Evolutionary conservation across 2,329 filamentous ascomycete genomes (phyloP).

Genomic region (Arthrobotrys sphaeroides): DNA sequence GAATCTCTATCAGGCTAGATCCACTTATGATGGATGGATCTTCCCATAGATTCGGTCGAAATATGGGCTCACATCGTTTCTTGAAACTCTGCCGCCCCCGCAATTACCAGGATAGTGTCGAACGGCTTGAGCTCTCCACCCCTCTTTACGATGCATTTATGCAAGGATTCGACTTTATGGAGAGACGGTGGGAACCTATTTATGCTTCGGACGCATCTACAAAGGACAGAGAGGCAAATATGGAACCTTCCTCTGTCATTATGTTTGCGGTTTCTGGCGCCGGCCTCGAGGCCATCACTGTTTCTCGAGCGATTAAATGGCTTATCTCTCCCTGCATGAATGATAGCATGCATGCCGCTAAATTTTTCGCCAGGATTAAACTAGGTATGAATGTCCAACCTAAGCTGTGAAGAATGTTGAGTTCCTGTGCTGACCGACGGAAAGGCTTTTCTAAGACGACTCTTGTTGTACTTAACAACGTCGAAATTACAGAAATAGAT

Average conservation of each 20-base stretch:
- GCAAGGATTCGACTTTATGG: not conserved
- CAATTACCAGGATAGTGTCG: not conserved
- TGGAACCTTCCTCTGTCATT: not conserved
- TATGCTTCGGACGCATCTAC: not conserved
- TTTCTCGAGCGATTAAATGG: not conserved
- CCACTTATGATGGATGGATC: not conserved
- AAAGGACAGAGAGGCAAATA: not conserved
- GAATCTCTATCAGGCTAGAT: not conserved
- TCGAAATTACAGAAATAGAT: not conserved
- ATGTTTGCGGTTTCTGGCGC: not conserved
- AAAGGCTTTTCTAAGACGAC: not conserved
- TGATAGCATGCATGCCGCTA: not conserved
- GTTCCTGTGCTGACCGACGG: no score
- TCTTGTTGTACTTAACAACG: not conserved
- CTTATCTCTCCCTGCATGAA: not conserved
- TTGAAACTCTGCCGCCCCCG: not conserved
- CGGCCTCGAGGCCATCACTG: not conserved
- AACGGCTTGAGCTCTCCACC: no score
- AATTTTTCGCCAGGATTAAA: not conserved
- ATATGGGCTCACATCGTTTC: not conserved
- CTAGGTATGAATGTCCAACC: not conserved
- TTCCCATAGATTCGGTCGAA: not conserved
- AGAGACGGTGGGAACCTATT: not conserved
- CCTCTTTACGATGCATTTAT: not conserved
- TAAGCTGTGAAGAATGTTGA: no score